A percentile compares a stretch with the other conserved stretches of the same genome.
phyloP scores from a whole-genome alignment of 768 basidiomycete genomes.

The Gloeostereum incarnatum region DNA sequence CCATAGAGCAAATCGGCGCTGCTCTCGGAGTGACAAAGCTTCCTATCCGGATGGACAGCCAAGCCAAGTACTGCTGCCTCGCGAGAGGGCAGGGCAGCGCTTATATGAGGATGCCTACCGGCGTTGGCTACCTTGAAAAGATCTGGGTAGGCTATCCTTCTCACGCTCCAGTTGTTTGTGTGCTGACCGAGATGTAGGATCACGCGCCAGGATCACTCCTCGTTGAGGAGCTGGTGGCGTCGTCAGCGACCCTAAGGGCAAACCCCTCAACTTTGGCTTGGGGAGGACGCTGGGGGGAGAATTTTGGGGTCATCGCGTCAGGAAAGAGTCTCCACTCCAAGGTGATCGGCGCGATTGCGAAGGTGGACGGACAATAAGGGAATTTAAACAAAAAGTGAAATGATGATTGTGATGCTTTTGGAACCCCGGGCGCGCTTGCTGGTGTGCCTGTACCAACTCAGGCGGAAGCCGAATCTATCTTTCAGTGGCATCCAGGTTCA shows the following conservation, averaged over 20 bases:
- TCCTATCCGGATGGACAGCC: slow-evolving; percentile 87
- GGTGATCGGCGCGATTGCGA: slow-evolving; percentile 68
- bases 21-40: slow-evolving; percentile 55
- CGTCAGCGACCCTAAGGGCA: slow-evolving; percentile 78
- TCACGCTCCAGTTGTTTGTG: background rate
- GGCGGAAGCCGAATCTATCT: no score
- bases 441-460: no score
- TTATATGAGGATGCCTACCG: slow-evolving; percentile 75
- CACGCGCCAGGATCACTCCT: slow-evolving; percentile 84
- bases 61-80: slow-evolving; percentile 89
- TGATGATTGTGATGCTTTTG: no score
- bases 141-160: slow-evolving; percentile 66
- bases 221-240: slow-evolving; percentile 83
- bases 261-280: slow-evolving; percentile 74
- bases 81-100: slow-evolving; percentile 79
- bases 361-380: slow-evolving; percentile 25
- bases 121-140: slow-evolving; percentile 79
- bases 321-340: slow-evolving; percentile 58
- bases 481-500: no score
- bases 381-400: no score
- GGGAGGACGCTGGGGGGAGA: slow-evolving; percentile 81
- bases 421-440: no score
- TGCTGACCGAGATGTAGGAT: slow-evolving; percentile 46
- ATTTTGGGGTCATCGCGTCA: slow-evolving; percentile 83
- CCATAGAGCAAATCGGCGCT: slow-evolving; percentile 65